phyloP scores from a whole-genome alignment of 495 filamentous ascomycete species.

The Rostrohypoxylon terebratum region DNA sequence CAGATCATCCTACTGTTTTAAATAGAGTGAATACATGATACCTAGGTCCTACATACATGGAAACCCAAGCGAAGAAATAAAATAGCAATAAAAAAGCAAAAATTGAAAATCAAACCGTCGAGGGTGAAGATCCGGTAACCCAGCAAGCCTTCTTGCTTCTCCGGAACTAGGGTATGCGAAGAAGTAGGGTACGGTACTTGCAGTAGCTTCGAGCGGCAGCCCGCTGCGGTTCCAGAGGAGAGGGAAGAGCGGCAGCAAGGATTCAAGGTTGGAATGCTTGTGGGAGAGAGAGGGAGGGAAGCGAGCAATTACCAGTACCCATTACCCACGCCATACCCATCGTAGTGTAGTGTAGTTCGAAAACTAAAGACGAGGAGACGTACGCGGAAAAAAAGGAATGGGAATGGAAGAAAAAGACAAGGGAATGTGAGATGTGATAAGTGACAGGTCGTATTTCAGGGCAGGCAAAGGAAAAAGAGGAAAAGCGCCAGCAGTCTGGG shows the following conservation, averaged over 20 bases:
- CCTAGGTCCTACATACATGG: background rate
- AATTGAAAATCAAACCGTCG: background rate
- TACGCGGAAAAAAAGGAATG: background rate
- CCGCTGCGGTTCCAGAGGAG: constrained; percentile 9
- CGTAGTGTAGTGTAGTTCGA: background rate
- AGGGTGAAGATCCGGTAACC: background rate
- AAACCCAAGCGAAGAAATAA: background rate
- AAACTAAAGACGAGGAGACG: background rate
- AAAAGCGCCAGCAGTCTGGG: constrained; percentile 5
- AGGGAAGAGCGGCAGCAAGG: constrained; percentile 10
- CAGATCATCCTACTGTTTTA: background rate
- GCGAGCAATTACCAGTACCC: background rate
- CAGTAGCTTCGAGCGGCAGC: background rate
- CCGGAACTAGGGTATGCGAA: background rate
- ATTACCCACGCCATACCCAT: background rate
- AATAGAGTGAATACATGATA: background rate
- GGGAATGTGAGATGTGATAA: constrained; percentile 34
- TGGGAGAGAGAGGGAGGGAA: background rate
- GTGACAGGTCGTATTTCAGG: constrained; percentile 36
- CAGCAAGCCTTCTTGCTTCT: background rate
- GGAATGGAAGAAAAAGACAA: constrained; percentile 1
- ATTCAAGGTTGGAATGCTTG: background rate
- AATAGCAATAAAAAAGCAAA: background rate
- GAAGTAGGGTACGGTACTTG: background rate
- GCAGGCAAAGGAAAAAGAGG: background rate